These are phyloP conservation scores for Cicer bijugum DNA, from an alignment of 306 rosid genomes.

Conservation along the genomic window DNA sequence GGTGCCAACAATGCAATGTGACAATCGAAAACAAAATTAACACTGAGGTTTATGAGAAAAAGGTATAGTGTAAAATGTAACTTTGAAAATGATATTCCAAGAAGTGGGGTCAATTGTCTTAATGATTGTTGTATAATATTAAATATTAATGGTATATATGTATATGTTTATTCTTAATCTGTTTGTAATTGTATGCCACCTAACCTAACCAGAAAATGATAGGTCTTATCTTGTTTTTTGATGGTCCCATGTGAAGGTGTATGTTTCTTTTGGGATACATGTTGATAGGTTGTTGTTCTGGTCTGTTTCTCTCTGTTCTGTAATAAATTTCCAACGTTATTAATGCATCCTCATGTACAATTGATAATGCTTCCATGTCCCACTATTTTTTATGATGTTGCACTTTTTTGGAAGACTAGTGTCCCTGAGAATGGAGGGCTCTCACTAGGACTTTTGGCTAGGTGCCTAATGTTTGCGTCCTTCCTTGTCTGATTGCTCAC, in stretches of 20 bases:
- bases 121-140: conserved; percentile 5
- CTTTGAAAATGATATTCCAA: neutral
- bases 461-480: conserved; percentile 3
- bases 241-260: conserved; percentile 44
- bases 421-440: conserved; percentile 7
- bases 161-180: conserved; percentile 35
- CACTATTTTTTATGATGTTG: conserved; percentile 25
- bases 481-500: conserved; percentile 22
- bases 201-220: conserved; percentile 51
- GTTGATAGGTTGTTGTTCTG: conserved; percentile 35
- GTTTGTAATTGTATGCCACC: conserved; percentile 45
- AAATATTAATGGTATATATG: neutral
- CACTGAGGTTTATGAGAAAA: conserved; percentile 46
- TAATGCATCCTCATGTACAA: neutral
- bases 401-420: neutral
- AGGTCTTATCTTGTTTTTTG: conserved; percentile 25
- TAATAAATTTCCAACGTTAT: conserved; percentile 39
- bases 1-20: conserved; percentile 59
- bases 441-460: neutral
- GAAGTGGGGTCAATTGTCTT: conserved; percentile 8
- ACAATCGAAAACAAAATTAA: conserved; percentile 45
- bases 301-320: conserved; percentile 35
- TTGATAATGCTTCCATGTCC: conserved; percentile 31
- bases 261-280: conserved; percentile 44
- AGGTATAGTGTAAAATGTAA: neutral